These are phyloP conservation scores for Eucalyptus microcorys DNA, from an alignment of 345 rosid species.

Conservation along the genomic window DNA sequence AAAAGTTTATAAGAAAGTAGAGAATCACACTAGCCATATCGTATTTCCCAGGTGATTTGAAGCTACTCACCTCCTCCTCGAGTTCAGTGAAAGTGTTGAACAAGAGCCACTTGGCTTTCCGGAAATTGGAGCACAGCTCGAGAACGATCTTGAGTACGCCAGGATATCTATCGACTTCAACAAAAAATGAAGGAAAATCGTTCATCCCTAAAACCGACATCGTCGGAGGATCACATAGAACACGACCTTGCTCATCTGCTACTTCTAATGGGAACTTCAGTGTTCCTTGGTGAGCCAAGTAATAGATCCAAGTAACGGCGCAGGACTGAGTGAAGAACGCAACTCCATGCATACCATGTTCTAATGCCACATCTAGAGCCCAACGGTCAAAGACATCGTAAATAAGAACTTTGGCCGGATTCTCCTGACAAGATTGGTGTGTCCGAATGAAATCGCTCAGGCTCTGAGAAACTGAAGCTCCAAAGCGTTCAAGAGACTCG, in stretches of 20 bases:
- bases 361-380: conserved; percentile 13
- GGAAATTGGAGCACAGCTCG: conserved; percentile 15
- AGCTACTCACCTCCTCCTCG: conserved; percentile 42
- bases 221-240: conserved; percentile 1
- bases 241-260: neutral
- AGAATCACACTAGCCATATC: neutral
- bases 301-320: neutral
- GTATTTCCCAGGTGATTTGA: neutral
- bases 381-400: conserved; percentile 27
- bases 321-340: conserved; percentile 12
- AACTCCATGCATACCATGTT: neutral
- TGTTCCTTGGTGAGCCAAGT: neutral
- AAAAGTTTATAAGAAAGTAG: neutral
- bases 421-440: neutral
- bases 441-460: conserved; percentile 6
- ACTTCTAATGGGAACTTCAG: conserved; percentile 6
- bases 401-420: conserved; percentile 13
- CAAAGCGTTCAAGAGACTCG: neutral
- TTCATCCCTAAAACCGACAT: conserved; percentile 15
- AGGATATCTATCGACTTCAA: conserved; percentile 9
- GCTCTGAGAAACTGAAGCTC: conserved; percentile 1
- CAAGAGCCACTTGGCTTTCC: conserved; percentile 18
- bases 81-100: conserved; percentile 33
- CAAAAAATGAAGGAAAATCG: conserved; percentile 27
- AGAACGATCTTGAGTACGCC: neutral